Evolutionary conservation across 768 basidiomycete species (phyloP).

Genomic region (Myochromella boudieri): DNA sequence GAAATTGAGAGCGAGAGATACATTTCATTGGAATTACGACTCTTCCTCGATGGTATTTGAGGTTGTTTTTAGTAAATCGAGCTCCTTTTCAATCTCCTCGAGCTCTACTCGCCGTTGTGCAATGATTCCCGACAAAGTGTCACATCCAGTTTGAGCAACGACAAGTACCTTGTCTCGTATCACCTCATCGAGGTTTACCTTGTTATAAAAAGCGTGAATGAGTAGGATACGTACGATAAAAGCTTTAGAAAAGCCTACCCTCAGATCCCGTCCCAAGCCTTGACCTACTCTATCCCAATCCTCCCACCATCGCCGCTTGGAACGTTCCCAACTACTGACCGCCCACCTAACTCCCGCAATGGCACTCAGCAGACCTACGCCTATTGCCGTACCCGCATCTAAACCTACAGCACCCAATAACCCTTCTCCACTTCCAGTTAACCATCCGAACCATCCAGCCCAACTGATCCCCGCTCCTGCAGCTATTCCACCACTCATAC

Average conservation of each 20-base stretch:
- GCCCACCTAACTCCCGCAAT: conserved; percentile 58
- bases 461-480: conserved; percentile 56
- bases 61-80: conserved; percentile 38
- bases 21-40: too few species aligned
- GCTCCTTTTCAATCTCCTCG: conserved; percentile 39
- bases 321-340: conserved; percentile 66
- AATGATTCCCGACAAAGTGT: conserved; percentile 41
- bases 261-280: conserved; percentile 64
- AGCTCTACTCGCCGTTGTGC: conserved; percentile 45
- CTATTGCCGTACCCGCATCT: conserved; percentile 59
- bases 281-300: conserved; percentile 64
- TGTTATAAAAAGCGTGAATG: conserved; percentile 2
- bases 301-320: conserved; percentile 65
- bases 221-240: neutral
- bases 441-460: conserved; percentile 56
- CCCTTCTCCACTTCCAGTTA: conserved; percentile 42
- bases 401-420: conserved; percentile 38
- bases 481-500: conserved; percentile 46
- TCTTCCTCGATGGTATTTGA: conserved; percentile 24
- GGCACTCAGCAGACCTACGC: conserved; percentile 53
- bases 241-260: conserved; percentile 37
- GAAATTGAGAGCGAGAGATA: too few species aligned
- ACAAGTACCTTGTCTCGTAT: conserved; percentile 53
- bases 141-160: conserved; percentile 50
- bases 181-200: conserved; percentile 47